Conservation (phyloP, 257 asterid genomes). For the Asclepias syriaca region DNA sequence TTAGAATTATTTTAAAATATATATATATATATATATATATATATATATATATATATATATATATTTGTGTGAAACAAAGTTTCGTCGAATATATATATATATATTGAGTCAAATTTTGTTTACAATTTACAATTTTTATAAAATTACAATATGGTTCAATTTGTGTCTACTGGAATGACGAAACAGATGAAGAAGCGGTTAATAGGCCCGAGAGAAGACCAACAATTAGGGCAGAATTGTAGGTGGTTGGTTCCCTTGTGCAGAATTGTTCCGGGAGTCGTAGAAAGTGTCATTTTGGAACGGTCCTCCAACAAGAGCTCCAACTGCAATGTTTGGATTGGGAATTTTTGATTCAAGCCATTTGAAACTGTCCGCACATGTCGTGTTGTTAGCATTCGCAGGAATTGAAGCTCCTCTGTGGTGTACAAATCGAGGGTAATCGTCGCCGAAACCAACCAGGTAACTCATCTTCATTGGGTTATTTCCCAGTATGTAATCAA, state of each 20-base stretch:
- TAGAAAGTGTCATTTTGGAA: constrained; percentile 53
- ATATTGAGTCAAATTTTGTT: too few relatives aligned
- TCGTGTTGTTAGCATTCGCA: constrained; percentile 24
- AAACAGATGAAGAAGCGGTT: constrained; percentile 41
- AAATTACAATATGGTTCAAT: too few relatives aligned
- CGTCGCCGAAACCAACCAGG: constrained; percentile 68
- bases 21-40: too few relatives aligned
- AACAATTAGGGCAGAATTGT: constrained; percentile 57
- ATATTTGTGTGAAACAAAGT: too few relatives aligned
- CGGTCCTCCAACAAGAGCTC: constrained; percentile 86
- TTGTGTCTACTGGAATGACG: constrained; percentile 14
- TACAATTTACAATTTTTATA: too few relatives aligned
- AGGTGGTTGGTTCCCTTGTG: constrained; percentile 76
- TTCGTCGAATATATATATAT: too few relatives aligned
- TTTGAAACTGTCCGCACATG: constrained; percentile 70
- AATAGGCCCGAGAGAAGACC: constrained; percentile 72
- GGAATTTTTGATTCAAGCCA: constrained; percentile 53
- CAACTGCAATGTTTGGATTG: constrained; percentile 63
- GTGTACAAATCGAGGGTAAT: constrained; percentile 59
- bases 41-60: too few relatives aligned
- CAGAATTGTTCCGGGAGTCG: constrained; percentile 64
- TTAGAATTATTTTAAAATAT: too few relatives aligned
- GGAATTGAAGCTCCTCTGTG: constrained; percentile 92
- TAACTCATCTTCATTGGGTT: constrained; percentile 71
- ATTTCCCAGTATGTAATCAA: constrained; percentile 61